These are phyloP conservation scores for Yamadazyma oceani DNA, from an alignment of 1,139 yeast species.

Conservation along the genomic window DNA sequence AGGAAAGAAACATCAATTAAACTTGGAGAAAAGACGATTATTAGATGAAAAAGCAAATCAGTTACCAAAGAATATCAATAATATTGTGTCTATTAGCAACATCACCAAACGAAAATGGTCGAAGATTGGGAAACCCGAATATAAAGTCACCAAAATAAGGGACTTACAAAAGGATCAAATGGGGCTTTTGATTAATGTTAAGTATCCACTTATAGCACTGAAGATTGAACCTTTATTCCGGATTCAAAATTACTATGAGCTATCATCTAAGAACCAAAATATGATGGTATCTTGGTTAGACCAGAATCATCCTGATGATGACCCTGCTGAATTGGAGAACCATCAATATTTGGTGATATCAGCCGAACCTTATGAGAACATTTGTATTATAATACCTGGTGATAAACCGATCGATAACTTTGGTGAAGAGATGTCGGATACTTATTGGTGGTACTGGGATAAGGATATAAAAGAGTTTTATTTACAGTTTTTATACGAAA, in stretches of 20 bases:
- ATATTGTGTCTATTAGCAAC: constrained; percentile 29
- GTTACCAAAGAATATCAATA: constrained; percentile 15
- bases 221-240: constrained; percentile 59
- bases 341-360: constrained; percentile 71
- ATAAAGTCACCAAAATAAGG: constrained; percentile 63
- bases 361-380: constrained; percentile 82
- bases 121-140: constrained; percentile 74
- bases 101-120: constrained; percentile 48
- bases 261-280: constrained; percentile 44
- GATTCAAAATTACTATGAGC: constrained; percentile 74
- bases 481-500: constrained; percentile 61
- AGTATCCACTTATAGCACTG: constrained; percentile 44
- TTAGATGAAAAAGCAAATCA: constrained; percentile 34
- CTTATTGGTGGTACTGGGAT: constrained; percentile 73
- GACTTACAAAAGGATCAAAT: constrained; percentile 55
- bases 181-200: constrained; percentile 63
- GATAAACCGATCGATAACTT: constrained; percentile 46
- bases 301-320: constrained; percentile 13
- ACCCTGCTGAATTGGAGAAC: constrained; percentile 31
- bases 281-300: constrained; percentile 25
- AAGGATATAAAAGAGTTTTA: constrained; percentile 65
- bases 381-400: constrained; percentile 69
- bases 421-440: constrained; percentile 35
- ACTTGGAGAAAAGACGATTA: constrained; percentile 58
- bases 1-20: constrained; percentile 73